phyloP scores from a whole-genome alignment of 768 basidiomycete genomes.

The Steccherinum ochraceum region DNA sequence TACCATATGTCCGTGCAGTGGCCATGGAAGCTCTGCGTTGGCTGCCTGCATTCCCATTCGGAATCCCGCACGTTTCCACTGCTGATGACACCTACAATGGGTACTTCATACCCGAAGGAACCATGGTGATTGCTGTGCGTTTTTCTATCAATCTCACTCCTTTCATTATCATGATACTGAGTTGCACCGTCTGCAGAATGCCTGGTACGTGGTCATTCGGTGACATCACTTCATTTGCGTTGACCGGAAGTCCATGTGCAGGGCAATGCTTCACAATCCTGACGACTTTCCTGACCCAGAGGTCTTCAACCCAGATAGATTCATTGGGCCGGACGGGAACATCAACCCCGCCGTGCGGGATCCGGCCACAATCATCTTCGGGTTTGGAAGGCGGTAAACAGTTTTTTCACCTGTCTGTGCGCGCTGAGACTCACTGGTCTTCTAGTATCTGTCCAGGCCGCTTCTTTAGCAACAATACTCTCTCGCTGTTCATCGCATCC shows the following conservation, averaged over 20 bases:
- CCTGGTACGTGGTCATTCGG: neutral
- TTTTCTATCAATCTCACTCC: too few species aligned
- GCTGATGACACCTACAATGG: slow-evolving; percentile 17
- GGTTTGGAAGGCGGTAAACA: slow-evolving; percentile 9
- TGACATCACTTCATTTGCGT: too few species aligned
- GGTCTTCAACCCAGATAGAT: slow-evolving; percentile 46
- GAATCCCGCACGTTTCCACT: slow-evolving; percentile 9
- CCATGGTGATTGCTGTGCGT: slow-evolving; percentile 7
- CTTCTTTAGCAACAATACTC: neutral
- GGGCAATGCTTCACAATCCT: slow-evolving; percentile 26
- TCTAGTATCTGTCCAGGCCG: slow-evolving; percentile 2
- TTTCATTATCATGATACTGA: too few species aligned
- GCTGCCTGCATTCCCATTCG: slow-evolving; percentile 9
- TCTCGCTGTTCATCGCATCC: neutral
- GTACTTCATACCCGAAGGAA: slow-evolving; percentile 13
- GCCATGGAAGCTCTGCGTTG: slow-evolving; percentile 22
- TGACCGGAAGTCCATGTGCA: neutral
- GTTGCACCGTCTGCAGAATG: neutral
- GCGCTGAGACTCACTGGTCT: too few species aligned
- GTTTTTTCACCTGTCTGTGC: too few species aligned
- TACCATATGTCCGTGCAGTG: slow-evolving; percentile 26
- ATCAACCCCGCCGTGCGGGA: slow-evolving; percentile 1
- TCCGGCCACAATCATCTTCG: slow-evolving; percentile 1
- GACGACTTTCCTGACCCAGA: slow-evolving; percentile 39
- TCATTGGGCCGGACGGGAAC: slow-evolving; percentile 22